Base-by-base conservation (phyloP, 225 moss, liverwort and hornwort species). In the Takakia lepidozioides region DNA sequence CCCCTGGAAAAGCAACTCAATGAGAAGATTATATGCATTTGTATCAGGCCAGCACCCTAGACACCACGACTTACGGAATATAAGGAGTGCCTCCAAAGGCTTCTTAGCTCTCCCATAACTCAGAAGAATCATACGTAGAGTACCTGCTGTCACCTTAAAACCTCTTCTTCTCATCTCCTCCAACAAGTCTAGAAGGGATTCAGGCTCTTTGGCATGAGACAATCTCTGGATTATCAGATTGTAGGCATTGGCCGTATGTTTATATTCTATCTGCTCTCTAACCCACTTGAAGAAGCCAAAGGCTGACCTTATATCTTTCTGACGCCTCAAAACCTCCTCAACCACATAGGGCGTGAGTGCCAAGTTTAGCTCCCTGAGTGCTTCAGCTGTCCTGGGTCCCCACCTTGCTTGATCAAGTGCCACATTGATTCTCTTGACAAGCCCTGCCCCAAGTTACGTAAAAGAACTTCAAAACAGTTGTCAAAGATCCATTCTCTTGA, bases 231-330 rank as follows among this genome's bases (percentile, higher is more conserved):
- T 44, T 20, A 90, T 48, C 18, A 76, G 56, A 45, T 64, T 85
- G 35, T 63, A 71, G 27, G 57, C 48, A 63, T 74, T 82, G 24
- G 72, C 52, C 21, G 65, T 70, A 37, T 69, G 67, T 49, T 54
- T 52, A 48, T 78, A 88, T 21, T 60, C 58, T 10, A 61, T 57
- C 51, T 81, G 81, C 44, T 23, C 58, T 22, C 62, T 65, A 0
- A 81, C 78, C 88, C 88, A 88, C 46, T 44, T 24, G 20, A 84
- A 78, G 22, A 88, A 81, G 25, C 50, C 44, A 11, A 63, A 29
- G 0, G 68, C 69, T 23, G 67, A 63, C n/a, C 25, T 49, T 0
- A 58, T 47, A 32, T 84, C 69, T 46, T 65, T 66, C 41, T 76
- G 45, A 20, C 77, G 40, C 55, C 77, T 64, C 15, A 84, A 53